A percentile compares a stretch with the other conserved stretches of the same genome.
phyloP scores from a whole-genome alignment of 2,329 filamentous ascomycete species.

The Venturiaceae sp. region DNA sequence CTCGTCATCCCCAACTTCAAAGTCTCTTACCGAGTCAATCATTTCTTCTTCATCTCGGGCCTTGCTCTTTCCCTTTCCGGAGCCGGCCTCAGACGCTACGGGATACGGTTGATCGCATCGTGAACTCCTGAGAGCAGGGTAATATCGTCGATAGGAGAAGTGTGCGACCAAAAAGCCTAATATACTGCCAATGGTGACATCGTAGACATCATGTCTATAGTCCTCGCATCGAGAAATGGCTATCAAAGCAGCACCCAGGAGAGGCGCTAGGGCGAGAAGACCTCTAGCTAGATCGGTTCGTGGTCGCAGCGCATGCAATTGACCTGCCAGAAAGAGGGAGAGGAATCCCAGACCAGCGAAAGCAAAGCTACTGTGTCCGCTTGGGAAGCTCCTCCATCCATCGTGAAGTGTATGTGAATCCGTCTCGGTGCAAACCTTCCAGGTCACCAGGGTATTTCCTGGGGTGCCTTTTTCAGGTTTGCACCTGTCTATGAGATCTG shows the following conservation, averaged over 20 bases:
- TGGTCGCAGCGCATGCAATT: constrained; percentile 50
- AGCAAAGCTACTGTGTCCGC: constrained; percentile 68
- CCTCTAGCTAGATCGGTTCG: constrained; percentile 46
- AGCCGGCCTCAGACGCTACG: background rate
- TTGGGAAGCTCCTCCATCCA: constrained; percentile 76
- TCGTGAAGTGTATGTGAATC: constrained; percentile 64
- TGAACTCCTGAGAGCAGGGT: constrained; percentile 33
- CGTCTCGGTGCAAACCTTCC: constrained; percentile 64
- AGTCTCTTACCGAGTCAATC: background rate
- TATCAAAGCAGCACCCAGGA: constrained; percentile 49
- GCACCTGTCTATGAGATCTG: constrained; percentile 83
- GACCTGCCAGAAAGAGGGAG: constrained; percentile 58
- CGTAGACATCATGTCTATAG: constrained; percentile 55
- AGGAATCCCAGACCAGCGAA: constrained; percentile 73
- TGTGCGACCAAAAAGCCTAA: constrained; percentile 46
- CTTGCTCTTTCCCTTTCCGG: background rate
- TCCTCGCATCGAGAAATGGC: constrained; percentile 54
- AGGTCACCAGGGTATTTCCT: constrained; percentile 45
- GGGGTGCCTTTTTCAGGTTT: constrained; percentile 54
- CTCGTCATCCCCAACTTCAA: constrained; percentile 6
- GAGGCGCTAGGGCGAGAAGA: constrained; percentile 43
- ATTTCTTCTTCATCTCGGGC: constrained; percentile 4
- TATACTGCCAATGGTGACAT: constrained; percentile 46
- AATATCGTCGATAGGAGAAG: constrained; percentile 52
- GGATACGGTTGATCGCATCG: constrained; percentile 9